Evolutionary conservation across 371 early-diverging fungal species (phyloP).

Genomic region (Sporodiniella umbellata): DNA sequence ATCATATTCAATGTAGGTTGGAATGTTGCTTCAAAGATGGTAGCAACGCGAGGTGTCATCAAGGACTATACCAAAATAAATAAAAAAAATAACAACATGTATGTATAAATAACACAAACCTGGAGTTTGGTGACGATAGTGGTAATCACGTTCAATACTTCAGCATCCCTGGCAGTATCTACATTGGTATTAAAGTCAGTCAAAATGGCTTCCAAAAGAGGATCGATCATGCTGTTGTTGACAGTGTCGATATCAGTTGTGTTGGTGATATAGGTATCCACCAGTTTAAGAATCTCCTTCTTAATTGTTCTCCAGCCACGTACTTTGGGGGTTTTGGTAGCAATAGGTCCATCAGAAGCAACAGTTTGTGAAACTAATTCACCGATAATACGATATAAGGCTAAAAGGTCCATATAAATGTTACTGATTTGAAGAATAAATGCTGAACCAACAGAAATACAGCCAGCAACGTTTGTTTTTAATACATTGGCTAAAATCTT

Average conservation of each 20-base stretch:
- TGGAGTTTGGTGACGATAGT: constrained; percentile 78
- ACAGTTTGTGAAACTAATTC: constrained; percentile 79
- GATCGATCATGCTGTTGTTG: constrained; percentile 79
- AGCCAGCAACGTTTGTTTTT: constrained; percentile 92
- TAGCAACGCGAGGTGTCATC: constrained; percentile 78
- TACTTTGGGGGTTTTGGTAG: constrained; percentile 88
- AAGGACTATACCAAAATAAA: constrained; percentile 40
- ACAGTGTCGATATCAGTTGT: constrained; percentile 78
- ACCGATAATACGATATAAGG: constrained; percentile 85
- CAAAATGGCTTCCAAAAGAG: constrained; percentile 88
- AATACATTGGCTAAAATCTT: constrained; percentile 89
- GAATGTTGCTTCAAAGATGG: constrained; percentile 90
- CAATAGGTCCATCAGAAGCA: constrained; percentile 65
- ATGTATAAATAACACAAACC: constrained; percentile 27
- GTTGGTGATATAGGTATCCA: constrained; percentile 82
- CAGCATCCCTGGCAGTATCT: constrained; percentile 88
- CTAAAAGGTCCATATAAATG: constrained; percentile 87
- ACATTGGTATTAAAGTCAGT: constrained; percentile 83
- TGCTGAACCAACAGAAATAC: constrained; percentile 82
- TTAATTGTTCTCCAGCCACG: constrained; percentile 92
- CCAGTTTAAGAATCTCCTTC: constrained; percentile 87
- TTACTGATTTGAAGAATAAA: constrained; percentile 83
- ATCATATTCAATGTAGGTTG: constrained; percentile 97
- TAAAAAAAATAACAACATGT: background rate
- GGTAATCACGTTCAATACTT: constrained; percentile 90